phyloP scores from a whole-genome alignment of 257 asterid species.

The Solanum chmielewskii region DNA sequence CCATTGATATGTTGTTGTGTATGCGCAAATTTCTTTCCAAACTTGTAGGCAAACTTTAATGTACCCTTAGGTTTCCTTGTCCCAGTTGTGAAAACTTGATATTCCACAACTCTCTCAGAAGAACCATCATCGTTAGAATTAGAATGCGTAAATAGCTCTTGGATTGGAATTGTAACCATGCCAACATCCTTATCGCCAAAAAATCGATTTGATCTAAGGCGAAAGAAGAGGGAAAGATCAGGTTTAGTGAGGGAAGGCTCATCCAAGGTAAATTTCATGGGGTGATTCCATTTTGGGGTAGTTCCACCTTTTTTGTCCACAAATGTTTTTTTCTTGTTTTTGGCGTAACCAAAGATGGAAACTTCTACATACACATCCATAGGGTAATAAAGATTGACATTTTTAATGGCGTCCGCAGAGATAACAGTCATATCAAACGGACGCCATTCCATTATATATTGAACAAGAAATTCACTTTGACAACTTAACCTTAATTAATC shows the following conservation, averaged over 20 bases:
- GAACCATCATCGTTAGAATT: background rate
- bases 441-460: constrained; percentile 36
- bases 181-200: background rate
- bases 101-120: background rate
- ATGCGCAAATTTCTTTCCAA: background rate
- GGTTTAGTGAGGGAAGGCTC: background rate
- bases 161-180: background rate
- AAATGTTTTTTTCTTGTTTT: constrained; percentile 24
- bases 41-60: background rate
- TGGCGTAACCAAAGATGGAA: constrained; percentile 36
- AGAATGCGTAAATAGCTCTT: background rate
- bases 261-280: constrained; percentile 24
- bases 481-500: background rate
- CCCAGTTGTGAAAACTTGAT: background rate
- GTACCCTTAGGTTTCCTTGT: constrained; percentile 1
- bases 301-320: constrained; percentile 40
- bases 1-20: background rate
- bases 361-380: constrained; percentile 48
- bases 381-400: constrained; percentile 31
- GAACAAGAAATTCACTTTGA: background rate
- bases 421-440: constrained; percentile 26
- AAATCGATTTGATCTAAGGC: background rate
- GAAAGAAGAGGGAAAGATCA: background rate
- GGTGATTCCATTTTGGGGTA: constrained; percentile 44
- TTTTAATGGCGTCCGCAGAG: constrained; percentile 39